Conservation (phyloP, 140 eudicot genomes). For the Ambrosia hybrid region DNA sequence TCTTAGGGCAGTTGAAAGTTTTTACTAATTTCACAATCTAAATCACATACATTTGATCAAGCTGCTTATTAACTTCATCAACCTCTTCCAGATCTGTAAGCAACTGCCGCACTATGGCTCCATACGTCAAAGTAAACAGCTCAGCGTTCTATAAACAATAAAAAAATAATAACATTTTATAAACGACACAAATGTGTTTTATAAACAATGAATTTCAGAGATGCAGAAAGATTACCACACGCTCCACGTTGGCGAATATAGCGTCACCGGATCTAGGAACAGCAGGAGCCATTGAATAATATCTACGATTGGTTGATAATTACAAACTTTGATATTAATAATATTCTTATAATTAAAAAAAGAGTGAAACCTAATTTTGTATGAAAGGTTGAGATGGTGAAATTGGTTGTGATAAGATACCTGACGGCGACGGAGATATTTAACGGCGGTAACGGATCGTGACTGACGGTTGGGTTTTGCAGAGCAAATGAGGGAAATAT, state of each 20-base stretch:
- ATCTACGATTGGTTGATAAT: slow-evolving; percentile 6
- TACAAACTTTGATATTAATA: too few relatives aligned
- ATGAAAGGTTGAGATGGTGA: too few relatives aligned
- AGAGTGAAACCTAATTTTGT: too few relatives aligned
- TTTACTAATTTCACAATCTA: not conserved
- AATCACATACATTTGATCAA: slow-evolving; percentile 75
- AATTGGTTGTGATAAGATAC: too few relatives aligned
- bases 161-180: slow-evolving; percentile 7
- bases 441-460: too few relatives aligned
- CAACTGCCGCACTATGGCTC: slow-evolving; percentile 90
- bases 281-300: slow-evolving; percentile 67
- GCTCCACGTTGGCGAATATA: slow-evolving; percentile 88
- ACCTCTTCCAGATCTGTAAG: slow-evolving; percentile 98
- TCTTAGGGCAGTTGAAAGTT: too few relatives aligned
- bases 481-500: too few relatives aligned
- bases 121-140: slow-evolving; percentile 86
- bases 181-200: too few relatives aligned
- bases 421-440: too few relatives aligned
- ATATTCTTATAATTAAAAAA: too few relatives aligned
- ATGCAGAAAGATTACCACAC: slow-evolving; percentile 49
- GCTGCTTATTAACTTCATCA: slow-evolving; percentile 96
- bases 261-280: slow-evolving; percentile 93
- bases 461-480: too few relatives aligned
- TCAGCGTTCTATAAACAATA: slow-evolving; percentile 66
- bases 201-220: not conserved